phyloP scores from a whole-genome alignment of 371 early-diverging fungal species.

The Dentiscutata heterogama region DNA sequence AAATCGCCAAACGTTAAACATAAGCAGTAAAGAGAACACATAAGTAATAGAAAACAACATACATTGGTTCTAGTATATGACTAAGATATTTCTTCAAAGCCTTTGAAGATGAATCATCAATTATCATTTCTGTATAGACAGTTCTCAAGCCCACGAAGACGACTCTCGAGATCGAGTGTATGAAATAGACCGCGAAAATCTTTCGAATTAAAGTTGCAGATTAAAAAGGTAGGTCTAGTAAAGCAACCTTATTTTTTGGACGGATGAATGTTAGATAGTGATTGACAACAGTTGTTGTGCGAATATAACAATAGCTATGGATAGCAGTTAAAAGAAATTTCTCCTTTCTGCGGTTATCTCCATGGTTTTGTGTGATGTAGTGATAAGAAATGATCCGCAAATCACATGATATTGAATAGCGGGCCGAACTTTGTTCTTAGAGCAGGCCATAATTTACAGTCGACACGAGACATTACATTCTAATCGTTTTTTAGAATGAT shows the following conservation, averaged over 20 bases:
- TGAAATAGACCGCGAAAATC: too few relatives aligned
- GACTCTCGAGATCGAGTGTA: too few relatives aligned
- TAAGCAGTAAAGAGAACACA: neutral
- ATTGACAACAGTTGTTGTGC: too few relatives aligned
- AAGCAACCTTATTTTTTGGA: too few relatives aligned
- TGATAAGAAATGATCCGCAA: neutral
- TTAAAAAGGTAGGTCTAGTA: too few relatives aligned
- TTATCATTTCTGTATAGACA: slow-evolving; percentile 16
- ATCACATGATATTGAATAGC: too few relatives aligned
- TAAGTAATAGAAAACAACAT: neutral
- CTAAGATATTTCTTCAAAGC: slow-evolving; percentile 44
- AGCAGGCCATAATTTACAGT: too few relatives aligned
- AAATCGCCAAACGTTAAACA: neutral
- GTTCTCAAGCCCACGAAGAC: slow-evolving; percentile 31
- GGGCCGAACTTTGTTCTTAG: too few relatives aligned
- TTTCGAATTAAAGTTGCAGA: too few relatives aligned
- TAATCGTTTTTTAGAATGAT: too few relatives aligned
- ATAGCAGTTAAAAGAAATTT: neutral
- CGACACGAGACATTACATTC: too few relatives aligned
- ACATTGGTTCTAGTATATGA: slow-evolving; percentile 38
- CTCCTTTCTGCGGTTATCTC: neutral
- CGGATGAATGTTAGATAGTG: too few relatives aligned
- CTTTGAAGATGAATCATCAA: slow-evolving; percentile 43
- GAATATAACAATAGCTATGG: neutral
- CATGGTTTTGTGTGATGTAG: neutral